phyloP scores from a whole-genome alignment of 495 filamentous ascomycete genomes.

The Penicillium cataractarum region DNA sequence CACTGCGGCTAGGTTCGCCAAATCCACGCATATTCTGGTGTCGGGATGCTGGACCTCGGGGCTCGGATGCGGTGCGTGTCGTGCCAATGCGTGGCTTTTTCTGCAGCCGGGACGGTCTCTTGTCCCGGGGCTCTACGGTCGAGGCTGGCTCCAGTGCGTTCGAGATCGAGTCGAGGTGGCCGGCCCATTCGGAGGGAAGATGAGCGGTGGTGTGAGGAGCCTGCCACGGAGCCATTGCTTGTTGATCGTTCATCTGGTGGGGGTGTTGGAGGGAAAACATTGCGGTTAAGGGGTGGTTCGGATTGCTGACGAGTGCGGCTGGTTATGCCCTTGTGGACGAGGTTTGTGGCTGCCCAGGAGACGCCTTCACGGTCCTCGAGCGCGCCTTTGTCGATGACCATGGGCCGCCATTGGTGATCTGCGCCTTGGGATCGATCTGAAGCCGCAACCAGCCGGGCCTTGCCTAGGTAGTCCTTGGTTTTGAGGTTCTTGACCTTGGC shows the following conservation, averaged over 20 bases:
- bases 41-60: slow-evolving; percentile 44
- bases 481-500: slow-evolving; percentile 98
- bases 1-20: slow-evolving; percentile 19
- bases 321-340: slow-evolving; percentile 80
- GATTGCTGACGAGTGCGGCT: slow-evolving; percentile 80
- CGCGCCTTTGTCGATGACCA: slow-evolving; percentile 33
- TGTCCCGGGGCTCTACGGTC: slow-evolving; percentile 29
- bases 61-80: slow-evolving; percentile 58
- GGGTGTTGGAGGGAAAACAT: slow-evolving; percentile 93
- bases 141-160: slow-evolving; percentile 36
- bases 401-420: slow-evolving; percentile 31
- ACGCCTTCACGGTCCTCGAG: slow-evolving; percentile 82
- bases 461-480: slow-evolving; percentile 95
- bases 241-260: slow-evolving; percentile 79
- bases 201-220: slow-evolving; percentile 22
- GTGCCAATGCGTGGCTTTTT: slow-evolving; percentile 55
- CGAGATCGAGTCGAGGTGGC: slow-evolving; percentile 47
- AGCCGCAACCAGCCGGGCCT: slow-evolving; percentile 90
- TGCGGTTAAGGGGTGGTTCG: slow-evolving; percentile 81
- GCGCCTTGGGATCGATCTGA: slow-evolving; percentile 60
- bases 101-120: slow-evolving; percentile 24
- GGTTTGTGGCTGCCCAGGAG: slow-evolving; percentile 86
- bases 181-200: slow-evolving; percentile 38
- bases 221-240: slow-evolving; percentile 20
- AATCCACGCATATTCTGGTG: slow-evolving; percentile 32